A percentile compares a stretch with the other conserved stretches of the same genome.
Evolutionary conservation across 2,329 filamentous ascomycete species (phyloP).

Genomic region (Penicillium oxalicum): DNA sequence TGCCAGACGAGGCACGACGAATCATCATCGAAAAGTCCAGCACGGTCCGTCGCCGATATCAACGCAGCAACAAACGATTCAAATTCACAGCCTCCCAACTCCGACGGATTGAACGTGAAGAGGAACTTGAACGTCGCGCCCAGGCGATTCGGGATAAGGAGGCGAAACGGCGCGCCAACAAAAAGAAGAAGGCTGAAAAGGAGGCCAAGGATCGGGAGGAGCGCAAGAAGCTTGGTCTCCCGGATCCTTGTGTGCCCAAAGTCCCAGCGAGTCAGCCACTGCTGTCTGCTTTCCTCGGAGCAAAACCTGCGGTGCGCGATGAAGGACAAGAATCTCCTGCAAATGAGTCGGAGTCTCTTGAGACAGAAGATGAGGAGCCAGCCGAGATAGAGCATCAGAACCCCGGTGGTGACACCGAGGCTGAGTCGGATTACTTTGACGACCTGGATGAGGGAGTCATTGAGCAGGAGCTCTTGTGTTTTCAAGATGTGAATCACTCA

Average conservation of each 20-base stretch:
- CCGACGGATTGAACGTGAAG: slow-evolving; percentile 37
- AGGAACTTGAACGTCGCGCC: slow-evolving; percentile 37
- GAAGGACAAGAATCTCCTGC: not conserved
- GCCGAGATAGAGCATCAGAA: slow-evolving; percentile 10
- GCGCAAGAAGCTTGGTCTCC: slow-evolving; percentile 25
- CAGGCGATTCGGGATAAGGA: slow-evolving; percentile 35
- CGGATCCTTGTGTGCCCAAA: slow-evolving; percentile 27
- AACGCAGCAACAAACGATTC: slow-evolving; percentile 34
- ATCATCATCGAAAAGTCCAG: slow-evolving; percentile 36
- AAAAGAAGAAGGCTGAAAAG: slow-evolving; percentile 32
- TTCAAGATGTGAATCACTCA: slow-evolving; percentile 5
- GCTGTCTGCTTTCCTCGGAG: slow-evolving; percentile 28
- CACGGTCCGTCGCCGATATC: slow-evolving; percentile 34
- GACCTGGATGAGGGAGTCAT: slow-evolving; percentile 17
- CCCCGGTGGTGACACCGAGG: slow-evolving; percentile 16
- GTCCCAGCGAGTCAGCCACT: slow-evolving; percentile 33
- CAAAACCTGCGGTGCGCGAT: slow-evolving; percentile 2
- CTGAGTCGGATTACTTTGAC: slow-evolving; percentile 19
- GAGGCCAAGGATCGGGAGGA: slow-evolving; percentile 32
- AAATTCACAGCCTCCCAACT: slow-evolving; percentile 32
- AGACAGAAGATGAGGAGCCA: slow-evolving; percentile 2
- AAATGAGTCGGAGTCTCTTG: slow-evolving; percentile 1
- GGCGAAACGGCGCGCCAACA: slow-evolving; percentile 29
- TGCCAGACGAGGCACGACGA: slow-evolving; percentile 28
- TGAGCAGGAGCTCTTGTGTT: slow-evolving; percentile 7